Evolutionary conservation across 1,284 basidiomycete species (phyloP).

Genomic region (Gomphus sp.): DNA sequence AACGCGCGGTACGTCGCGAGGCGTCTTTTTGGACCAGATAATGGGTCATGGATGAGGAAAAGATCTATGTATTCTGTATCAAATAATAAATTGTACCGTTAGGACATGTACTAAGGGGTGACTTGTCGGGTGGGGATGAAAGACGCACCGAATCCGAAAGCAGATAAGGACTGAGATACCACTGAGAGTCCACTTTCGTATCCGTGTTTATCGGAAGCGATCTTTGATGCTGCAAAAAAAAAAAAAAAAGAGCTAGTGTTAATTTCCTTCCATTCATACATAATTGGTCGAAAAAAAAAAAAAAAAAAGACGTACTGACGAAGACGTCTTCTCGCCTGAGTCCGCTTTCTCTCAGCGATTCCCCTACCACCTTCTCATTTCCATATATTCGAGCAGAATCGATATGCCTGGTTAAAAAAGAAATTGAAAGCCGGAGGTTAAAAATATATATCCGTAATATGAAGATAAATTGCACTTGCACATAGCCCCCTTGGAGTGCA

Average conservation of each 20-base stretch:
- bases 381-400: slow-evolving; percentile 67
- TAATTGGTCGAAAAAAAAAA: slow-evolving; percentile 40
- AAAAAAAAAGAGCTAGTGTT: slow-evolving; percentile 49
- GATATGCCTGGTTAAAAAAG: slow-evolving; percentile 36
- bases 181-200: slow-evolving; percentile 25
- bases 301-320: slow-evolving; percentile 45
- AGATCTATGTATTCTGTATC: too few species aligned
- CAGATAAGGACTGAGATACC: slow-evolving; percentile 33
- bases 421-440: too few species aligned
- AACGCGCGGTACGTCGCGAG: slow-evolving; percentile 57
- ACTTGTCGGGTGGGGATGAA: too few species aligned
- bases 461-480: too few species aligned
- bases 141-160: too few species aligned
- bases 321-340: slow-evolving; percentile 49
- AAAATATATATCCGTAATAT: too few species aligned
- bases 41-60: slow-evolving; percentile 34
- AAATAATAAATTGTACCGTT: too few species aligned
- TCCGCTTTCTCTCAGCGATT: slow-evolving; percentile 46
- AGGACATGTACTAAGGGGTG: too few species aligned
- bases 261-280: slow-evolving; percentile 31
- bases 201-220: slow-evolving; percentile 1
- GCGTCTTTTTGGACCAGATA: slow-evolving; percentile 75
- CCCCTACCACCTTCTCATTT: slow-evolving; percentile 61
- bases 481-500: too few species aligned
- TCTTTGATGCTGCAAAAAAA: slow-evolving; percentile 34